Conservation (phyloP, 345 rosid genomes). For the Eutrema yunnanense region DNA sequence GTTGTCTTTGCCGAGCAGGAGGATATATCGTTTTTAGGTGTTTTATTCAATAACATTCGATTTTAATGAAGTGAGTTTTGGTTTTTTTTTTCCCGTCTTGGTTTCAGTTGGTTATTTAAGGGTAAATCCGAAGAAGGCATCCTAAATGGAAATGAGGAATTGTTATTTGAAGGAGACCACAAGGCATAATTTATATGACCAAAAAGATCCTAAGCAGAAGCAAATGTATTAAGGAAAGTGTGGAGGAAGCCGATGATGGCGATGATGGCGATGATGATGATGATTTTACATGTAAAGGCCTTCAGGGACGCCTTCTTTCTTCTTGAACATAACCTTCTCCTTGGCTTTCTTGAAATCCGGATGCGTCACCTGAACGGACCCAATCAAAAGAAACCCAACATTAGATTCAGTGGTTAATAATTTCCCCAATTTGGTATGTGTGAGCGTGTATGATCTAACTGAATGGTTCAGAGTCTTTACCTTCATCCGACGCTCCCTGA, state of each 20-base stretch:
- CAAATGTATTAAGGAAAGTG: neutral
- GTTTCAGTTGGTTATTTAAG: neutral
- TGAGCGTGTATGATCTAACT: neutral
- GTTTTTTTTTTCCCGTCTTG: neutral
- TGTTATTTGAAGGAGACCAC: neutral
- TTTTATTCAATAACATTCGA: neutral
- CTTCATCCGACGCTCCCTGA: slow-evolving; percentile 97
- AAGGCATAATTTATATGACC: neutral
- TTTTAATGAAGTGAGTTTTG: neutral
- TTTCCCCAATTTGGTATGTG: neutral
- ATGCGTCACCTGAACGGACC: slow-evolving; percentile 62
- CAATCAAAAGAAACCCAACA: neutral
- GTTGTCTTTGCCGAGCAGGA: too few relatives aligned
- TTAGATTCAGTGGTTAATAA: neutral
- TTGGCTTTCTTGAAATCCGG: slow-evolving; percentile 89
- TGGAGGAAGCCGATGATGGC: neutral
- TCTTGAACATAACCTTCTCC: slow-evolving; percentile 99
- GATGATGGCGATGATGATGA: neutral
- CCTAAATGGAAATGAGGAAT: neutral
- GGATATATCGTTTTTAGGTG: too few relatives aligned
- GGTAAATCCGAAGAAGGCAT: neutral
- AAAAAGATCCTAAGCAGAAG: slow-evolving; percentile 19
- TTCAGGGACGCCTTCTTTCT: slow-evolving; percentile 99
- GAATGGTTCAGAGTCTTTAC: slow-evolving; percentile 28
- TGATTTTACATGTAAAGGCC: slow-evolving; percentile 79